phyloP scores from a whole-genome alignment of 2,329 filamentous ascomycete genomes.

The Elsinoe arachidis region DNA sequence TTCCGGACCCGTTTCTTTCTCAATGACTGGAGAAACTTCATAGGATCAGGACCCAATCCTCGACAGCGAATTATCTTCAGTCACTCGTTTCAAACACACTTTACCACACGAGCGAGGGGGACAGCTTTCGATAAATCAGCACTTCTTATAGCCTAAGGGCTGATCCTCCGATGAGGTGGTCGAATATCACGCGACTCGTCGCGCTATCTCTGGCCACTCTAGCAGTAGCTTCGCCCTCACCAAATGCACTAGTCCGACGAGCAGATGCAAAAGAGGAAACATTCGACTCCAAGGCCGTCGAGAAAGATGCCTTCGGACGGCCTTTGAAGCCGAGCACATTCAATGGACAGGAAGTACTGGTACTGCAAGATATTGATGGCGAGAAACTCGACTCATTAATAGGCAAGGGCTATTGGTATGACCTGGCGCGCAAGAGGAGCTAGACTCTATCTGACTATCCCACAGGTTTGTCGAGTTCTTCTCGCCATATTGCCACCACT shows the following conservation, averaged over 20 bases:
- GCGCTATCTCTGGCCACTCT: slow-evolving; percentile 23
- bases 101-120: background rate
- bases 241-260: background rate
- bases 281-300: slow-evolving; percentile 9
- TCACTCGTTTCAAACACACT: background rate
- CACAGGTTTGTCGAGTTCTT: slow-evolving; percentile 41
- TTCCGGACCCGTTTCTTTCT: background rate
- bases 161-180: slow-evolving; percentile 23
- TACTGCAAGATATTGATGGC: slow-evolving; percentile 52
- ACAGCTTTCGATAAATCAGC: background rate
- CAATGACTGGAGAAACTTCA: background rate
- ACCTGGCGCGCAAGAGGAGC: background rate
- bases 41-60: background rate
- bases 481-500: slow-evolving; percentile 56
- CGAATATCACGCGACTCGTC: slow-evolving; percentile 23
- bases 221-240: slow-evolving; percentile 16
- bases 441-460: background rate
- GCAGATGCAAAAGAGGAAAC: slow-evolving; percentile 14
- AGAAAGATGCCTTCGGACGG: slow-evolving; percentile 17
- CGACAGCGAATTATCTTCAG: background rate
- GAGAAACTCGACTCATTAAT: slow-evolving; percentile 50
- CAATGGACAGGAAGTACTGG: slow-evolving; percentile 58
- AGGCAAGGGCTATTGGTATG: slow-evolving; percentile 60
- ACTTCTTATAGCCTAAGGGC: slow-evolving; percentile 13
- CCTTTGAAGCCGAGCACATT: slow-evolving; percentile 45